Evolutionary conservation across 2,329 filamentous ascomycete species (phyloP).

Genomic region (Clonostachys rhizophaga): DNA sequence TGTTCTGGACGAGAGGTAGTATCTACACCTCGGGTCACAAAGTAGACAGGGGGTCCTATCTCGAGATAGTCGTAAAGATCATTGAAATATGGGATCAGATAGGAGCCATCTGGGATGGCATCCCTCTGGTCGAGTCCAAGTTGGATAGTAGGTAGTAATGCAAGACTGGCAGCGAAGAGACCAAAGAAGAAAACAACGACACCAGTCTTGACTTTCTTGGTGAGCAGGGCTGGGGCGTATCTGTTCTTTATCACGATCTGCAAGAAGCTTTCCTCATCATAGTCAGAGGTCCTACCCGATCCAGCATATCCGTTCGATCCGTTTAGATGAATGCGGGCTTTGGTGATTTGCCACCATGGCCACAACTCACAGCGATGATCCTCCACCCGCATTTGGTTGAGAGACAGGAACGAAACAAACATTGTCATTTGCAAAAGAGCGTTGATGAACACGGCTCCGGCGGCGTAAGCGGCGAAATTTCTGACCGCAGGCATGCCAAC

Average conservation of each 20-base stretch:
- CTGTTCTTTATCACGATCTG: slow-evolving; percentile 86
- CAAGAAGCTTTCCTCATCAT: slow-evolving; percentile 72
- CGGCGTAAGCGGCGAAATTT: slow-evolving; percentile 95
- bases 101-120: slow-evolving; percentile 88
- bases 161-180: slow-evolving; percentile 78
- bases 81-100: slow-evolving; percentile 94
- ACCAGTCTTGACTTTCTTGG: slow-evolving; percentile 71
- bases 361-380: slow-evolving; percentile 86
- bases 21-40: slow-evolving; percentile 81
- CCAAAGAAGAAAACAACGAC: slow-evolving; percentile 82
- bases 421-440: slow-evolving; percentile 95
- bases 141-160: slow-evolving; percentile 77
- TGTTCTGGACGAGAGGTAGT: slow-evolving; percentile 72
- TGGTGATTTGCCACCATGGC: slow-evolving; percentile 79
- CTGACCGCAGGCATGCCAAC: slow-evolving; percentile 97
- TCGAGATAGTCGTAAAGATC: slow-evolving; percentile 92
- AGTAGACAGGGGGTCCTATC: slow-evolving; percentile 90
- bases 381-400: slow-evolving; percentile 90
- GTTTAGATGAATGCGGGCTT: slow-evolving; percentile 64
- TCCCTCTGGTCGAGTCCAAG: slow-evolving; percentile 93
- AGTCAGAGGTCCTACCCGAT: slow-evolving; percentile 57
- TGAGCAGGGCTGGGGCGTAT: slow-evolving; percentile 79
- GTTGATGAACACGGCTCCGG: slow-evolving; percentile 95
- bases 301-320: slow-evolving; percentile 47
- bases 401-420: slow-evolving; percentile 85